Conservation (phyloP, 176 grass and related monocot genomes). For the Avena sativa region DNA sequence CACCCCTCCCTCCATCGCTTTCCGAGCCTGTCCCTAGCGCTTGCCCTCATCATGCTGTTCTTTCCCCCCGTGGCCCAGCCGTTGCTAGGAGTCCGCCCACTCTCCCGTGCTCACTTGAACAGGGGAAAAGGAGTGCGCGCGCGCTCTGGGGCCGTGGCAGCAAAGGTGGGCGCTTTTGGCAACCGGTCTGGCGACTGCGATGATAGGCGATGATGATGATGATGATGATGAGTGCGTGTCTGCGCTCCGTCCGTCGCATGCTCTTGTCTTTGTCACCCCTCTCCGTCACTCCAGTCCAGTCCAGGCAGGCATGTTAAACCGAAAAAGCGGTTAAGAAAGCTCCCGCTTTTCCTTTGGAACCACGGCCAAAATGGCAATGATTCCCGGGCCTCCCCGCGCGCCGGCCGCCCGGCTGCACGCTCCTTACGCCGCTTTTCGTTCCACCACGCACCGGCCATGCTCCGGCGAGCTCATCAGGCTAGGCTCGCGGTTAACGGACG, state of each 20-base stretch:
- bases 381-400: conserved; percentile 25
- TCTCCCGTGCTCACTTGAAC: background rate
- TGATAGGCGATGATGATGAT: conserved; percentile 51
- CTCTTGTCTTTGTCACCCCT: conserved; percentile 39
- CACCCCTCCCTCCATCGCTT: conserved; percentile 35
- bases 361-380: conserved; percentile 54
- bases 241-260: conserved; percentile 38
- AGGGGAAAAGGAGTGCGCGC: no score
- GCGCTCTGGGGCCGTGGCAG: background rate
- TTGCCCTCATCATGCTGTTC: conserved; percentile 45
- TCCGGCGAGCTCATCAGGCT: background rate
- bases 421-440: conserved; percentile 36
- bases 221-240: conserved; percentile 54
- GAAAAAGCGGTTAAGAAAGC: conserved; percentile 36
- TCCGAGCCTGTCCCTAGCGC: conserved; percentile 44
- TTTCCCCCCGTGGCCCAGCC: background rate
- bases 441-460: conserved; percentile 30
- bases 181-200: conserved; percentile 29
- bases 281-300: background rate
- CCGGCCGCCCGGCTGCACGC: background rate
- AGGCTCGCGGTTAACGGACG: conserved; percentile 36
- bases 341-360: conserved; percentile 50
- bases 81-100: no score
- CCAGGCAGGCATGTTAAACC: conserved; percentile 52
- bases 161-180: conserved; percentile 61